Evolutionary conservation across 148 eudicot genomes (phyloP).

Genomic region (Chenopodium suecicum): DNA sequence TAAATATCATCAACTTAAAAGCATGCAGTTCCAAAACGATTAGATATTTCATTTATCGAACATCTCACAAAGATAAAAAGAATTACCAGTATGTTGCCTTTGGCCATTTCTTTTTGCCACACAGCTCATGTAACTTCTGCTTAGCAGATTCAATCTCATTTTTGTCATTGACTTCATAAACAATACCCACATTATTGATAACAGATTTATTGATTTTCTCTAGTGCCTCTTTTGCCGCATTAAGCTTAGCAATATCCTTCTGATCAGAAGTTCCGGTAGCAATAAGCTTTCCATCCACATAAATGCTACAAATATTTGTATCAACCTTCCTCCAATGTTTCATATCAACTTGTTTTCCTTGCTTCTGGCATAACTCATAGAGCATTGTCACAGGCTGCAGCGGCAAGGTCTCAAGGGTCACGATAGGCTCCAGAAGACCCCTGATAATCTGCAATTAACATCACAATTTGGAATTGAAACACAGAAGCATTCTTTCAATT

Average conservation of each 20-base stretch:
- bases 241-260: slow-evolving; percentile 62
- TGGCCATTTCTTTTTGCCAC: slow-evolving; percentile 69
- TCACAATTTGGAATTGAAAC: not conserved
- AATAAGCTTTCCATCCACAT: slow-evolving; percentile 48
- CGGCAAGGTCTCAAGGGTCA: slow-evolving; percentile 57
- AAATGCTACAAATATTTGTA: slow-evolving; percentile 50
- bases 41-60: not conserved
- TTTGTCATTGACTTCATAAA: slow-evolving; percentile 28
- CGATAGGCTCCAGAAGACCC: slow-evolving; percentile 60
- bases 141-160: slow-evolving; percentile 66
- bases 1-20: not conserved
- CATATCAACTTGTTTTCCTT: slow-evolving; percentile 55
- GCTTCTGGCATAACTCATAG: slow-evolving; percentile 64
- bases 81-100: slow-evolving; percentile 67
- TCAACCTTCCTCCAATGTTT: slow-evolving; percentile 41
- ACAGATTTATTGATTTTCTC: slow-evolving; percentile 26
- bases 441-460: slow-evolving; percentile 45
- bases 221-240: slow-evolving; percentile 68
- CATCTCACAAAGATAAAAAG: not conserved
- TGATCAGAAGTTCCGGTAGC: slow-evolving; percentile 53
- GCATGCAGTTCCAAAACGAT: not conserved
- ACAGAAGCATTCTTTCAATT: not conserved
- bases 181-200: slow-evolving; percentile 4
- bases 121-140: slow-evolving; percentile 56
- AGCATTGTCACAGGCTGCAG: slow-evolving; percentile 81